phyloP scores from a whole-genome alignment of 2,329 filamentous ascomycete species.

The Coniochaeta hoffmannii region DNA sequence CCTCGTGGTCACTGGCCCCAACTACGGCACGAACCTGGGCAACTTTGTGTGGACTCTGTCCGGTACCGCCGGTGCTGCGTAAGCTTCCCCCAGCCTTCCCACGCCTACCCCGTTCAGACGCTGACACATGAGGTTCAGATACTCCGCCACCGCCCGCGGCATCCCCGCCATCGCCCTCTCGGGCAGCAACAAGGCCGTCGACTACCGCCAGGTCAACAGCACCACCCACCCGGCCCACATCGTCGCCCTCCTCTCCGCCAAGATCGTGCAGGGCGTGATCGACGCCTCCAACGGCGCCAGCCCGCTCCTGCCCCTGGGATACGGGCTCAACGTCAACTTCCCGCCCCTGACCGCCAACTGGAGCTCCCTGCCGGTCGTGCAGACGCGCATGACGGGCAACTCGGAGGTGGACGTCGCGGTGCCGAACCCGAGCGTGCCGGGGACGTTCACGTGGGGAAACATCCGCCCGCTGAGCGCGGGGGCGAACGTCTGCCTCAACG shows the following conservation, averaged over 20 bases:
- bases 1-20: conserved; percentile 47
- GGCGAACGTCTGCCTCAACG: not conserved
- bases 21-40: conserved; percentile 46
- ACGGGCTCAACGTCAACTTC: conserved; percentile 3
- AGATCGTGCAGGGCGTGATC: conserved; percentile 1
- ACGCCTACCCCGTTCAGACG: not conserved
- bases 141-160: not conserved
- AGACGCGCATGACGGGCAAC: conserved; percentile 3
- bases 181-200: not conserved
- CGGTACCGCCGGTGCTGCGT: conserved; percentile 25
- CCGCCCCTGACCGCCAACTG: not conserved
- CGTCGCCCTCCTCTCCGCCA: not conserved
- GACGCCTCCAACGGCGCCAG: not conserved
- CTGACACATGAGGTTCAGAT: not conserved
- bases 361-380: not conserved
- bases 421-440: not conserved
- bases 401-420: not conserved
- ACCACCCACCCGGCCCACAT: not conserved
- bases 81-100: not conserved
- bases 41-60: conserved; percentile 45
- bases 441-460: conserved; percentile 1
- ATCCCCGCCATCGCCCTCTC: not conserved
- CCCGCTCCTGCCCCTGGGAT: not conserved
- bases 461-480: not conserved
- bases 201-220: not conserved